A percentile compares a stretch with the other conserved stretches of the same genome.
Conservation (phyloP, 2,329 filamentous ascomycete genomes). For the Truncatella angustata region DNA sequence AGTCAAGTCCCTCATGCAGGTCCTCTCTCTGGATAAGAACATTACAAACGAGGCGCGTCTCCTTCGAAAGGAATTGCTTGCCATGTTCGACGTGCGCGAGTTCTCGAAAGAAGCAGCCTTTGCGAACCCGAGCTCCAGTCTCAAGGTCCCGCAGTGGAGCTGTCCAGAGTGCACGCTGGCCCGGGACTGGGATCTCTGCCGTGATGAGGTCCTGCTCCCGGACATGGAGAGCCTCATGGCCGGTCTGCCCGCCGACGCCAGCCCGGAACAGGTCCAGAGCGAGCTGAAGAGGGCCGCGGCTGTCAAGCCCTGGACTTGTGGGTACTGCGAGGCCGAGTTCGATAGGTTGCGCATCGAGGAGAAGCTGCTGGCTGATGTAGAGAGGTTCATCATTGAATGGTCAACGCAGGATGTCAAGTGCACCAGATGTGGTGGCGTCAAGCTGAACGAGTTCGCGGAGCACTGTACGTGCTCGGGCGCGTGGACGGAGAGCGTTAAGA, state of each 20-base stretch:
- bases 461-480: constrained; percentile 90
- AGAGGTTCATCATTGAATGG: constrained; percentile 77
- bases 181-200: constrained; percentile 87
- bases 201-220: constrained; percentile 78
- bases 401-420: constrained; percentile 88
- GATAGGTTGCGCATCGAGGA: constrained; percentile 84
- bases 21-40: constrained; percentile 85
- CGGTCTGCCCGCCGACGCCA: constrained; percentile 12
- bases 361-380: constrained; percentile 71
- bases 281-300: constrained; percentile 25
- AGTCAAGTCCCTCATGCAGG: constrained; percentile 90
- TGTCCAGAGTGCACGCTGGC: constrained; percentile 90
- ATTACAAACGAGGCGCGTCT: constrained; percentile 85
- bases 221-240: constrained; percentile 29
- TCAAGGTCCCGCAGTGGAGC: constrained; percentile 72
- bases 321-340: constrained; percentile 72
- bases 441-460: constrained; percentile 93
- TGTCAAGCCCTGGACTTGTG: constrained; percentile 67
- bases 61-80: constrained; percentile 83
- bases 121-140: constrained; percentile 74
- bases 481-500: constrained; percentile 73
- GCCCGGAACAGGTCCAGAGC: constrained; percentile 7
- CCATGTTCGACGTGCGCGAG: constrained; percentile 90
- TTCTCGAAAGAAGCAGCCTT: constrained; percentile 89
- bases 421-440: constrained; percentile 64